Evolutionary conservation across 345 rosid genomes (phyloP).

Genomic region (Aquilaria sinensis): DNA sequence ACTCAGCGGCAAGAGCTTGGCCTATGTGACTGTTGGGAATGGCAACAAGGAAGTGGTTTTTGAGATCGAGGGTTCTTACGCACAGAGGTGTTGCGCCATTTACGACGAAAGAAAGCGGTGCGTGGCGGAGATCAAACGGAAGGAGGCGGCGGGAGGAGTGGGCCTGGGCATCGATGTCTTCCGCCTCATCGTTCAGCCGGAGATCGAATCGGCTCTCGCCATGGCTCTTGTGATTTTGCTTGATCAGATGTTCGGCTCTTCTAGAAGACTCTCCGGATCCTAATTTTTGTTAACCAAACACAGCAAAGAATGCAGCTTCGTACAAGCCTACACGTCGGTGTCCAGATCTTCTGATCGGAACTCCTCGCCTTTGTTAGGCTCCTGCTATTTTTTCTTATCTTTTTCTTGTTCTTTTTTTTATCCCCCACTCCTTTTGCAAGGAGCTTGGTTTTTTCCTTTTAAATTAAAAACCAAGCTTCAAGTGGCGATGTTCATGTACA

Average conservation of each 20-base stretch:
- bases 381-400: not conserved
- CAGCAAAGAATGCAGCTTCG: too few species aligned
- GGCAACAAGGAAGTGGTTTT: conserved; percentile 22
- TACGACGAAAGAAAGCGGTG: conserved; percentile 47
- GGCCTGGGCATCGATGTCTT: not conserved
- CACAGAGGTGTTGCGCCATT: conserved; percentile 57
- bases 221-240: conserved; percentile 86
- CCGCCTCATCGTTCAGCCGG: conserved; percentile 4
- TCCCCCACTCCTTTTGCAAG: not conserved
- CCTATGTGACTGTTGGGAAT: conserved; percentile 30
- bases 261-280: conserved; percentile 24
- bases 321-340: too few species aligned
- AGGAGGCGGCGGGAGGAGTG: conserved; percentile 4
- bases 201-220: conserved; percentile 44
- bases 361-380: not conserved
- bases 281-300: not conserved
- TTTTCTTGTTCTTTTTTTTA: not conserved
- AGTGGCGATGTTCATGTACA: conserved; percentile 4
- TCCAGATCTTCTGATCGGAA: too few species aligned
- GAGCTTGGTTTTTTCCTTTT: conserved; percentile 18
- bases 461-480: conserved; percentile 10
- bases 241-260: conserved; percentile 85
- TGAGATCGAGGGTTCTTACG: conserved; percentile 75
- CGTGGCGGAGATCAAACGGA: conserved; percentile 55
- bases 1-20: conserved; percentile 46